Evolutionary conservation across 768 basidiomycete species (phyloP), one percentile per base, ranked within the genome.

Genomic region (Saitozyma sp.): DNA sequence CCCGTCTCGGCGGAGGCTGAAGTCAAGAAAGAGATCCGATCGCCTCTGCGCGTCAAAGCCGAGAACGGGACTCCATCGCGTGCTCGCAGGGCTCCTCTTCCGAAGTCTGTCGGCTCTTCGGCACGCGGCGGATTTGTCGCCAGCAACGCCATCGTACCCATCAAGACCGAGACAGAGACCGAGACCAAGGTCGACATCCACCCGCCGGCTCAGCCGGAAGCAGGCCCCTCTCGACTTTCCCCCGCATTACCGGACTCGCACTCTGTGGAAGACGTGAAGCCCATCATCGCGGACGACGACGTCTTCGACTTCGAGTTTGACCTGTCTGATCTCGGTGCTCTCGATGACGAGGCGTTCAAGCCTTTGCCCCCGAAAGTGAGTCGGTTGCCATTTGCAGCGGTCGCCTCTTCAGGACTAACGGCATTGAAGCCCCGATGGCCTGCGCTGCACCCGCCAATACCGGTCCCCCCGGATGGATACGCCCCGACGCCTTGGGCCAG

Each of bases 401-500:
- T 5, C 29, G 29, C 29, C 29, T 5, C 3, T 13, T 50, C 45
- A 17, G 16, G 9, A 2, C 8, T 42, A 49, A 14, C n/a, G 10
- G 1, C 9, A 7, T 50, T 38, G 17, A 53, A 71, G 67, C 13
- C 54, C 41, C 49, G 46, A 42, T 78, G 70, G 54, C 77, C 77
- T 6, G 56, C 73, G 0, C 53, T 64, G 8, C 64, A 78, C 54
- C 77, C 77, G 3, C 39, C 59, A 39, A 63, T 76, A 10, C 77
- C 73, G 10, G 43, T 64, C 14, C 61, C 69, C 7, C 69, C 64
- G 1, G 48, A 50, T 0, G 71, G 61, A 3, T 78, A 67, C 54
- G 48, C 39, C 19, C 45, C 69, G 8, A 78, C 77, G 1, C 71
- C 77, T 0, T 78, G 73, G 73, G 59, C 62, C 9, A 43, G 77